A percentile compares a stretch with the other conserved stretches of the same genome.
These are phyloP conservation scores for Senecio squalidus DNA, from an alignment of 140 eudicot species.

Conservation along the genomic window DNA sequence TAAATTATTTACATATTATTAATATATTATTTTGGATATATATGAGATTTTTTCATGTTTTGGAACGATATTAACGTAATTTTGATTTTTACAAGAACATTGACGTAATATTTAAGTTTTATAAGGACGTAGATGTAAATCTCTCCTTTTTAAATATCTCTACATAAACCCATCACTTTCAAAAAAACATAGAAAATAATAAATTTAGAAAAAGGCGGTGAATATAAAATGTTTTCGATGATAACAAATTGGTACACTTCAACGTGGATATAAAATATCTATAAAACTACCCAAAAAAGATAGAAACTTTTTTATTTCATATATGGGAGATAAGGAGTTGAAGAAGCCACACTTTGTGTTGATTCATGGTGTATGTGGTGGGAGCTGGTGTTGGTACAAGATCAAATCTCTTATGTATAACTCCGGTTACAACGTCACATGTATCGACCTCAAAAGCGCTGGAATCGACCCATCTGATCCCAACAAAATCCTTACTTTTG, in stretches of 20 bases:
- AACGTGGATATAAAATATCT: not conserved
- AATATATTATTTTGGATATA: no score
- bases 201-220: not conserved
- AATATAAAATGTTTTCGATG: constrained; percentile 6
- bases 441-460: constrained; percentile 59
- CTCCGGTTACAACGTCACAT: constrained; percentile 53
- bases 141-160: no score
- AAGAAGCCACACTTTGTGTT: constrained; percentile 49
- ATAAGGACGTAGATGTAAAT: no score
- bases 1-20: no score
- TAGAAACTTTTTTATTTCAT: constrained; percentile 18
- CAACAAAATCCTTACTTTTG: constrained; percentile 34
- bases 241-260: constrained; percentile 18
- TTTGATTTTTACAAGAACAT: no score
- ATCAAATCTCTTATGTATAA: constrained; percentile 44
- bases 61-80: no score
- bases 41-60: no score
- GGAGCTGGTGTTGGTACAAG: constrained; percentile 87
- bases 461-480: constrained; percentile 56
- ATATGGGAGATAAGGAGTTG: no score
- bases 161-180: no score
- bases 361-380: constrained; percentile 56
- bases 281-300: not conserved
- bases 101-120: no score
- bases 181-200: no score